Evolutionary conservation across 1,284 basidiomycete genomes (phyloP).

Genomic region (Chalciporus sp.): DNA sequence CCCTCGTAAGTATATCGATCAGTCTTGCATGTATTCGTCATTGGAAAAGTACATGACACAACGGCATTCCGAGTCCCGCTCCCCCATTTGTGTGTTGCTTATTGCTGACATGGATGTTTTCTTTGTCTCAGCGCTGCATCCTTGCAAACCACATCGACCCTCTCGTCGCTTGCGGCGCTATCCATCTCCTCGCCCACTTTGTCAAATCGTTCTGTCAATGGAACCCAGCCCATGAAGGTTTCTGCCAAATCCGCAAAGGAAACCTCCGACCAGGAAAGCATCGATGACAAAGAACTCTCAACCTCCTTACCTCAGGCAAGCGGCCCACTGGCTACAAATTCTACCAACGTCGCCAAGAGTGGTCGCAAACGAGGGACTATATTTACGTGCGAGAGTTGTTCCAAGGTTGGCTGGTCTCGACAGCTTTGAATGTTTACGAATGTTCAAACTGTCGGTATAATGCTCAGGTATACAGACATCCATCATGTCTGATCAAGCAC

Average conservation of each 20-base stretch:
- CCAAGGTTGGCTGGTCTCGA: constrained; percentile 59
- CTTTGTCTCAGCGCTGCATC: constrained; percentile 42
- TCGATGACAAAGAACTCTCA: constrained; percentile 22
- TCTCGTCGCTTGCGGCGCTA: constrained; percentile 46
- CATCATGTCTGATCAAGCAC: constrained; percentile 94
- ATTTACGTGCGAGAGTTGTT: constrained; percentile 91
- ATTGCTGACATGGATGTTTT: constrained; percentile 14
- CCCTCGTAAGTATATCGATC: constrained; percentile 58
- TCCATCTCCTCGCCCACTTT: constrained; percentile 58
- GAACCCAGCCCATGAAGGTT: constrained; percentile 18
- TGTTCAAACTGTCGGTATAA: constrained; percentile 18
- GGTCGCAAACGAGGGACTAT: constrained; percentile 79
- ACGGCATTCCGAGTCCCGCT: background rate
- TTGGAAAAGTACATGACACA: background rate
- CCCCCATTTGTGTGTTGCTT: background rate
- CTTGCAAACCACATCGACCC: constrained; percentile 47
- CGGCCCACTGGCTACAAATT: constrained; percentile 28
- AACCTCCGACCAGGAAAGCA: constrained; percentile 10
- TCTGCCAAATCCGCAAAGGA: constrained; percentile 2
- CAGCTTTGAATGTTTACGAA: background rate
- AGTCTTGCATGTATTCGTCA: background rate
- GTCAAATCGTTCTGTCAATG: constrained; percentile 27
- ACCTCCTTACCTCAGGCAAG: constrained; percentile 23
- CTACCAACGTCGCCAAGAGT: constrained; percentile 43
- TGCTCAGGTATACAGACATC: constrained; percentile 86